These are phyloP conservation scores for Lindgomyces ingoldianus DNA, from an alignment of 495 filamentous ascomycete species.

Conservation along the genomic window DNA sequence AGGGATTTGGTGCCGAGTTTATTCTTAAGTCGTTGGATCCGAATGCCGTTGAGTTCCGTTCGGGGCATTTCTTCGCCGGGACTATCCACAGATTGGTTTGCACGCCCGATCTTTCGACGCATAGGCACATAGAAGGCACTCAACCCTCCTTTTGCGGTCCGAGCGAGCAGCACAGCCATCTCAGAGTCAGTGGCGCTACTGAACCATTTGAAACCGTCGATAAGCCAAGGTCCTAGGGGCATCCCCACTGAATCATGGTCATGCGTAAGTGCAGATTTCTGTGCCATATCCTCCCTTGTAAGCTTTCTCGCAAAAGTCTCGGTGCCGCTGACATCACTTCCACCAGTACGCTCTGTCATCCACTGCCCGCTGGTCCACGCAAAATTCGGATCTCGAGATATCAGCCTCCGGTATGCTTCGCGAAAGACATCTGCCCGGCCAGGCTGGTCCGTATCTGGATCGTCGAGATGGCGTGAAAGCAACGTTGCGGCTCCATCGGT, in stretches of 20 bases:
- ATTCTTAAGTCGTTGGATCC: conserved; percentile 67
- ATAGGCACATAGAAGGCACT: conserved; percentile 70
- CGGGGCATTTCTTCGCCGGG: conserved; percentile 20
- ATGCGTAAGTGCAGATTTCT: conserved; percentile 11
- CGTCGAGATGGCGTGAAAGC: conserved; percentile 54
- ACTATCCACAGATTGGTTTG: conserved; percentile 35
- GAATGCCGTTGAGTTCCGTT: conserved; percentile 65
- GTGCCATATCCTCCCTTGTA: conserved; percentile 26
- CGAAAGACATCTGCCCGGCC: conserved; percentile 51
- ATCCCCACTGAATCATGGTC: conserved; percentile 42
- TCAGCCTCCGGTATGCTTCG: conserved; percentile 53
- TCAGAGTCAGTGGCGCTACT: conserved; percentile 72
- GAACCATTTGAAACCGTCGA: conserved; percentile 78
- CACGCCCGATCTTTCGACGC: conserved; percentile 47
- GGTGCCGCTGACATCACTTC: conserved; percentile 70
- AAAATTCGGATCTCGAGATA: conserved; percentile 56
- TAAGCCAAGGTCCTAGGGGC: conserved; percentile 59
- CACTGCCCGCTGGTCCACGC: conserved; percentile 80
- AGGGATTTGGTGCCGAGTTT: conserved; percentile 70
- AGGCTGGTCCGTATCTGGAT: conserved; percentile 28
- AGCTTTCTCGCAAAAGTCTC: conserved; percentile 61
- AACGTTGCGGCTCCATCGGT: conserved; percentile 69
- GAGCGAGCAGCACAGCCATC: conserved; percentile 70
- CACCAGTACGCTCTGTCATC: conserved; percentile 82
- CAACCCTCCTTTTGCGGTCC: conserved; percentile 54